Base-by-base conservation (phyloP, 495 filamentous ascomycete genomes). In the Pseudomonodictys pantanalensis region DNA sequence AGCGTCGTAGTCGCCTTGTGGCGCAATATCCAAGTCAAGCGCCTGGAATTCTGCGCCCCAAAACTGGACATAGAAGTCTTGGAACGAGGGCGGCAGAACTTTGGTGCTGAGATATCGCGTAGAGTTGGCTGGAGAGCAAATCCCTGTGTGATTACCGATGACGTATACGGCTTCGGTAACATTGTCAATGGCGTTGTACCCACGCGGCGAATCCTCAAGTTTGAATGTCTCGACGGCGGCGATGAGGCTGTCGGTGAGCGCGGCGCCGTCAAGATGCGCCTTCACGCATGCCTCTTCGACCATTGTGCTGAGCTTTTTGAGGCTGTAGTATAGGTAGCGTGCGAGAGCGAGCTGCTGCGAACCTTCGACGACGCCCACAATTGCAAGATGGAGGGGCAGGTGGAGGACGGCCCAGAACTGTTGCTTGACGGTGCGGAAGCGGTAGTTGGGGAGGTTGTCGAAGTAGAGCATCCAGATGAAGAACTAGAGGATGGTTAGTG, bases 381-480 rank as follows among this genome's bases (percentile, higher is more conserved):
- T 65, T 2, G 57, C 29, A 11, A 62, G 57, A 22, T 65, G 62
- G 1, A 65, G 44, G 12, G 62, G 62, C 20, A 65, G 45, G 44
- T 65, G 62, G 2, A 65, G 38, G 25, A 49, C 20, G 7, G 46
- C 30, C 57, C 58, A 65, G 22, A 65, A 46, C 28, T 60, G 62
- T 30, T 65, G 58, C 30, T 38, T 30, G 9, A 65, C 48, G 4
- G 58, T 61, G 24, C 52, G 52, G 44, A 62, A 61, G 15, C 39
- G 35, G 22, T 49, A 38, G 17, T 48, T 33, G 23, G 58, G 62
- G 12, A 28, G 45, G 33, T 60, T 61, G 38, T 65, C 58, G 56
- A 61, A 60, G 24, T 61, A 65, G 4, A 60, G 39, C 6, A 56
- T 51, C 62, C 62, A 65, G 20, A 65, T 39, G 25, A 60, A 55